Evolutionary conservation across 495 filamentous ascomycete species (phyloP).

Genomic region (Amphirosellinia nigrospora): DNA sequence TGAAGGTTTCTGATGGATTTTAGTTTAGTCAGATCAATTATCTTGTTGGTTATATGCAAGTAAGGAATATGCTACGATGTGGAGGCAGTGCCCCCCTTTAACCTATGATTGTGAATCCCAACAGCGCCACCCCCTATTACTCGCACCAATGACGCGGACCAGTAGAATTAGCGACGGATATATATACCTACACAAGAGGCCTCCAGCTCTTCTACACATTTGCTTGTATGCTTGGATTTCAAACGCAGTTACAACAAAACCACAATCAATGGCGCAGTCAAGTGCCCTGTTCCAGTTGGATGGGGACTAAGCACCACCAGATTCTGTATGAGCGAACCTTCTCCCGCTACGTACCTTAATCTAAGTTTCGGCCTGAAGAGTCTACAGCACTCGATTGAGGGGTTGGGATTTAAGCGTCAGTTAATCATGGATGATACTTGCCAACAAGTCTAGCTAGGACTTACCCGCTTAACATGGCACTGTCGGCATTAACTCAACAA

Average conservation of each 20-base stretch:
- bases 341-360: background rate
- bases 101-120: background rate
- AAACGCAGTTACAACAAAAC: background rate
- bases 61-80: background rate
- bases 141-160: slow-evolving; percentile 5
- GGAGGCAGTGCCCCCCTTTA: background rate
- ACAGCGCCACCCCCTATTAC: slow-evolving; percentile 20
- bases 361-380: background rate
- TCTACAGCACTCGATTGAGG: background rate
- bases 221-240: background rate
- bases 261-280: background rate
- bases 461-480: background rate
- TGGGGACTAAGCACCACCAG: background rate
- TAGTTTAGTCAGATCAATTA: background rate
- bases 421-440: background rate
- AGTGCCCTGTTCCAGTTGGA: background rate
- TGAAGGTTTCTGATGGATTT: background rate
- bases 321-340: background rate
- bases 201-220: background rate
- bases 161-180: background rate
- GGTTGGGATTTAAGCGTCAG: background rate
- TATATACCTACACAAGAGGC: slow-evolving; percentile 12
- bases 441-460: background rate
- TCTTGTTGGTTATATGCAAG: background rate
- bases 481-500: background rate